phyloP scores from a whole-genome alignment of 106 monocot species.

The Agapanthus africanus region DNA sequence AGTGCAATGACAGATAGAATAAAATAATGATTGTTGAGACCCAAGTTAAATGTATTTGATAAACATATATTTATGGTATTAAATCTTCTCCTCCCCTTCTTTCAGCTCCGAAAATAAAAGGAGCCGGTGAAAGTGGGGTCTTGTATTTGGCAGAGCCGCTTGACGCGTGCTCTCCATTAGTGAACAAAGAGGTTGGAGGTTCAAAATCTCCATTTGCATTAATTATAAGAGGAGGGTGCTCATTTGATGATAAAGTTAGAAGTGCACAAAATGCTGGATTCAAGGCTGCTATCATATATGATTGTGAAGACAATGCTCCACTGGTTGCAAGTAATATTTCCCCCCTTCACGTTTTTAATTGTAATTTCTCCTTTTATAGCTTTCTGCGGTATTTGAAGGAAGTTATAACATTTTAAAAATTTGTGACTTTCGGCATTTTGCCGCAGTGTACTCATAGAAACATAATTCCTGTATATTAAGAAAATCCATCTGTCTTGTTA shows the following conservation, averaged over 20 bases:
- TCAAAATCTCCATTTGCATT: conserved; percentile 29
- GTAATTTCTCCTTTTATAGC: background rate
- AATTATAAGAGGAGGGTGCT: conserved; percentile 52
- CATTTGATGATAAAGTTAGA: conserved; percentile 57
- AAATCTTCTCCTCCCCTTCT: conserved; percentile 1
- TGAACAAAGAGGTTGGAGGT: conserved; percentile 13
- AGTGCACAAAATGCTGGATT: conserved; percentile 65
- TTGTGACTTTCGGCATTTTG: too few species aligned
- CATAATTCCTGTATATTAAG: too few species aligned
- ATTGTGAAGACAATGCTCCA: conserved; percentile 23
- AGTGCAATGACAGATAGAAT: background rate
- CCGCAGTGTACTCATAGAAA: too few species aligned
- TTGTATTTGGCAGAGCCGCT: conserved; percentile 44
- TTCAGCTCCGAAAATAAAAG: conserved; percentile 47
- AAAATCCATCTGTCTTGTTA: too few species aligned
- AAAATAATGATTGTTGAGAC: background rate
- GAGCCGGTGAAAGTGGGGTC: conserved; percentile 36
- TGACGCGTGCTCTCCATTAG: conserved; percentile 40
- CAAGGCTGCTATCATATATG: conserved; percentile 45
- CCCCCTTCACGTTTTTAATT: background rate
- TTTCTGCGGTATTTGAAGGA: too few species aligned
- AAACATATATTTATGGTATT: background rate
- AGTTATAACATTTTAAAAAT: too few species aligned
- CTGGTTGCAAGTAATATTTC: conserved; percentile 41
- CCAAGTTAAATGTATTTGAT: background rate